phyloP scores from a whole-genome alignment of 805 yeast species.

The Komagataella phaffii region DNA sequence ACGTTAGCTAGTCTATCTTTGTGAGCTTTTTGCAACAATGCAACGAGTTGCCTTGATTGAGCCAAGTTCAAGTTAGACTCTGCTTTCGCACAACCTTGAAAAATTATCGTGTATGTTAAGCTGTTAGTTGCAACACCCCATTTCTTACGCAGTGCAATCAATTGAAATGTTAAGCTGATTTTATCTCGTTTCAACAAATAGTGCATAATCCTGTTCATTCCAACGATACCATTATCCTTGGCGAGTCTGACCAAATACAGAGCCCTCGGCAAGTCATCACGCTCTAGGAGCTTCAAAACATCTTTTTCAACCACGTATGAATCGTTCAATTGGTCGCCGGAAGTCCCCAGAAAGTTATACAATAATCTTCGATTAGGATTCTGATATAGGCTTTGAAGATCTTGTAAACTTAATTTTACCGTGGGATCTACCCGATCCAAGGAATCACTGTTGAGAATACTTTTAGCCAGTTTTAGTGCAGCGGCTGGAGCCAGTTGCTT shows the following conservation, averaged over 20 bases:
- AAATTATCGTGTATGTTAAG: slow-evolving; percentile 29
- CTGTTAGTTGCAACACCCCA: slow-evolving; percentile 45
- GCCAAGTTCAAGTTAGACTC: slow-evolving; percentile 7
- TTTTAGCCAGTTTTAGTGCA: slow-evolving; percentile 12
- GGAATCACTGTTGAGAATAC: slow-evolving; percentile 7
- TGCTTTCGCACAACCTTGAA: slow-evolving; percentile 28
- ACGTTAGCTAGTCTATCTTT: slow-evolving; percentile 18
- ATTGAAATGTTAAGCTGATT: slow-evolving; percentile 32
- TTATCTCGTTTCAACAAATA: slow-evolving; percentile 30
- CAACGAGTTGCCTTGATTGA: slow-evolving; percentile 19
- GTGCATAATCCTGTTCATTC: slow-evolving; percentile 47
- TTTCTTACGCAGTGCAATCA: slow-evolving; percentile 43
- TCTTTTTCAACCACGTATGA: slow-evolving; percentile 42
- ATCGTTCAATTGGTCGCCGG: slow-evolving; percentile 43
- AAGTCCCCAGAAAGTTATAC: slow-evolving; percentile 44
- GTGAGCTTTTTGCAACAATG: slow-evolving; percentile 17
- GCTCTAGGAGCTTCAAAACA: slow-evolving; percentile 33
- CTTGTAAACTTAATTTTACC: slow-evolving; percentile 12
- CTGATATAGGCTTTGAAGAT: slow-evolving; percentile 12
- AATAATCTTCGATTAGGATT: slow-evolving; percentile 27
- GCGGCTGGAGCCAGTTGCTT: slow-evolving; percentile 13
- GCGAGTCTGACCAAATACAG: slow-evolving; percentile 34
- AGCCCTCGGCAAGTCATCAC: slow-evolving; percentile 21
- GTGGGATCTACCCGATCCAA: slow-evolving; percentile 9
- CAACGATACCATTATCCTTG: slow-evolving; percentile 36